A percentile compares a stretch with the other conserved stretches of the same genome.
These are phyloP conservation scores for Lecanoromycetidae sp. DNA, from an alignment of 2,329 filamentous ascomycete genomes.

Conservation along the genomic window DNA sequence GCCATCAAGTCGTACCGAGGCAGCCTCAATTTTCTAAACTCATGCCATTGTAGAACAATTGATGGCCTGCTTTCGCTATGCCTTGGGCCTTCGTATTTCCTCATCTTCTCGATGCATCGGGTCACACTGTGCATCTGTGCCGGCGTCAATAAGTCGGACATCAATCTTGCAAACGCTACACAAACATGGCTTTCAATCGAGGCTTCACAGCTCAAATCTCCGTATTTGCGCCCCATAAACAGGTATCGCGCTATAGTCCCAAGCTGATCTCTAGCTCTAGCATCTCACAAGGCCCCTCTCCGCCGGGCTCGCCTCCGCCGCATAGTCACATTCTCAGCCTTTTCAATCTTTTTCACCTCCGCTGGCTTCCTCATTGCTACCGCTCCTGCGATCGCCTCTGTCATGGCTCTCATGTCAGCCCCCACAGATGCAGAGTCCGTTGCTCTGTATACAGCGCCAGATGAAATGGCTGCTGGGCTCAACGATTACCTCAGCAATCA, in stretches of 20 bases:
- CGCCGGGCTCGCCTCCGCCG: constrained; percentile 27
- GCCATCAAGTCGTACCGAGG: too few species aligned
- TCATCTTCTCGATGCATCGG: not conserved
- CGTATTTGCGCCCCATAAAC: not conserved
- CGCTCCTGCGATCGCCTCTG: constrained; percentile 39
- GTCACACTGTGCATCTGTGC: not conserved
- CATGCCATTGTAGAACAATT: too few species aligned
- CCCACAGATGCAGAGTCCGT: constrained; percentile 64
- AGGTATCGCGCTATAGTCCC: not conserved
- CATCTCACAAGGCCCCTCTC: constrained; percentile 1
- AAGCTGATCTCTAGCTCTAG: constrained; percentile 2
- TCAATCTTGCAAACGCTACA: not conserved
- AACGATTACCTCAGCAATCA: constrained; percentile 65
- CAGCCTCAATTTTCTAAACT: too few species aligned
- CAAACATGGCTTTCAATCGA: not conserved
- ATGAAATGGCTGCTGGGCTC: constrained; percentile 44
- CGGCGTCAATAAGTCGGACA: not conserved
- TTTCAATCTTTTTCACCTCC: constrained; percentile 38
- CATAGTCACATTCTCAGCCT: constrained; percentile 35
- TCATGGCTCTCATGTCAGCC: constrained; percentile 40
- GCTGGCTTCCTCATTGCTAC: constrained; percentile 47
- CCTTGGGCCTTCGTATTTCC: not conserved
- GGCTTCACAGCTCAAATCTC: constrained; percentile 5
- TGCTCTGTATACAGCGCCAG: constrained; percentile 47
- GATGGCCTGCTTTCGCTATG: not conserved